Percentiles rank a stretch among this genome's conserved stretches.
phyloP scores from a whole-genome alignment of 495 filamentous ascomycete genomes.

The Paragyromitra xinjiangensis region DNA sequence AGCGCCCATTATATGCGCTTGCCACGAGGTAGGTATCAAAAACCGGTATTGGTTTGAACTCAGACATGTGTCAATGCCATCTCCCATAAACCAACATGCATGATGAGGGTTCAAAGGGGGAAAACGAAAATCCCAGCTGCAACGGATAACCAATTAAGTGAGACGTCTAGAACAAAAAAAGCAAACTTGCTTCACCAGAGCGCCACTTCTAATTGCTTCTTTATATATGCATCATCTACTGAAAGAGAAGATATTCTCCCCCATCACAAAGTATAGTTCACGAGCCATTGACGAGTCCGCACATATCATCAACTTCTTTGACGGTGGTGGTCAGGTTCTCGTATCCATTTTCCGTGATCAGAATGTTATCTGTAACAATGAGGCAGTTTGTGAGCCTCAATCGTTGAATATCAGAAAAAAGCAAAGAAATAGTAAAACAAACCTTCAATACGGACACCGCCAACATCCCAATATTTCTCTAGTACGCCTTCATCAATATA shows the following conservation, averaged over 20 bases:
- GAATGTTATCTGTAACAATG: slow-evolving; percentile 72
- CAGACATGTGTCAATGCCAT: slow-evolving; percentile 4
- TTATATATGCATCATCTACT: neutral
- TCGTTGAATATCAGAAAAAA: neutral
- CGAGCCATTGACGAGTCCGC: slow-evolving; percentile 64
- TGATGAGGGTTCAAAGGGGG: neutral
- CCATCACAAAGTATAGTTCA: neutral
- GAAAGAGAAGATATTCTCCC: neutral
- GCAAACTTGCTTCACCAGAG: neutral
- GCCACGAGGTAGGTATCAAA: neutral
- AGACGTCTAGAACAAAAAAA: neutral
- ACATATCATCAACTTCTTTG: slow-evolving; percentile 77
- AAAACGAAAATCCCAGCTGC: neutral
- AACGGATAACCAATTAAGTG: neutral
- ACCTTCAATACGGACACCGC: slow-evolving; percentile 81
- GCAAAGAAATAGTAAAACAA: slow-evolving; percentile 22
- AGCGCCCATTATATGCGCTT: neutral
- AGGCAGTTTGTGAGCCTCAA: slow-evolving; percentile 26
- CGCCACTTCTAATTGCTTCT: slow-evolving; percentile 4
- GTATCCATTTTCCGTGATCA: slow-evolving; percentile 77
- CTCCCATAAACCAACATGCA: neutral
- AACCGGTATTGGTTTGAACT: neutral
- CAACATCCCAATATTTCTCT: slow-evolving; percentile 87
- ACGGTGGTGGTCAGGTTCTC: slow-evolving; percentile 81
- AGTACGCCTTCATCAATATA: slow-evolving; percentile 79